A percentile compares a stretch with the other conserved stretches of the same genome.
Evolutionary conservation across 2,329 filamentous ascomycete genomes (phyloP).

Genomic region (Cladophialophora exuberans): DNA sequence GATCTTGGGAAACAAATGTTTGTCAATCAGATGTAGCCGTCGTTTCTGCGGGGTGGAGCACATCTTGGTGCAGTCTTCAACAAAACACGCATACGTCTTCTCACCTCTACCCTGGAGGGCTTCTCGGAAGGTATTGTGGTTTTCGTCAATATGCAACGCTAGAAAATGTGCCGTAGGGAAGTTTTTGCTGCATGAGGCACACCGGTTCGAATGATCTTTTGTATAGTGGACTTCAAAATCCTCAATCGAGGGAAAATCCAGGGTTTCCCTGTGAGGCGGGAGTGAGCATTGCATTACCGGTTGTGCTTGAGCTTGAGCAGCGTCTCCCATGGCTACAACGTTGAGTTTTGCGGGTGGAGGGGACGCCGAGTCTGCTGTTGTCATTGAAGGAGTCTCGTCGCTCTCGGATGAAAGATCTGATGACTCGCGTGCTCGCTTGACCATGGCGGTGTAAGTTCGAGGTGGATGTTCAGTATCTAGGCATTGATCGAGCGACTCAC

Average conservation of each 20-base stretch:
- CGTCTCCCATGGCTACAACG: conserved; percentile 50
- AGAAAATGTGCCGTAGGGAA: conserved; percentile 84
- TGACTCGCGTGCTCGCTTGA: conserved; percentile 62
- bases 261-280: conserved; percentile 72
- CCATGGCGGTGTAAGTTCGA: conserved; percentile 48
- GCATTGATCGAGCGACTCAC: conserved; percentile 10
- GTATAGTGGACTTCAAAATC: conserved; percentile 88
- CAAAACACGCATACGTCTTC: conserved; percentile 87
- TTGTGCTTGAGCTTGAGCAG: conserved; percentile 37
- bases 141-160: conserved; percentile 83
- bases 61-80: conserved; percentile 82
- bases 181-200: conserved; percentile 81
- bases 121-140: conserved; percentile 79
- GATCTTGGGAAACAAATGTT: conserved; percentile 86
- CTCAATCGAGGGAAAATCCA: conserved; percentile 73
- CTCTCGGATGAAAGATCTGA: conserved; percentile 47
- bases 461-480: background rate
- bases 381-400: conserved; percentile 31
- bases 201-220: conserved; percentile 80
- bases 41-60: conserved; percentile 84
- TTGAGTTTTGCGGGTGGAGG: conserved; percentile 34
- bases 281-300: conserved; percentile 79
- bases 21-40: conserved; percentile 86
- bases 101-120: conserved; percentile 77
- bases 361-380: conserved; percentile 29